Base-by-base conservation (phyloP, 257 asterid species). In the Scutellaria baicalensis region DNA sequence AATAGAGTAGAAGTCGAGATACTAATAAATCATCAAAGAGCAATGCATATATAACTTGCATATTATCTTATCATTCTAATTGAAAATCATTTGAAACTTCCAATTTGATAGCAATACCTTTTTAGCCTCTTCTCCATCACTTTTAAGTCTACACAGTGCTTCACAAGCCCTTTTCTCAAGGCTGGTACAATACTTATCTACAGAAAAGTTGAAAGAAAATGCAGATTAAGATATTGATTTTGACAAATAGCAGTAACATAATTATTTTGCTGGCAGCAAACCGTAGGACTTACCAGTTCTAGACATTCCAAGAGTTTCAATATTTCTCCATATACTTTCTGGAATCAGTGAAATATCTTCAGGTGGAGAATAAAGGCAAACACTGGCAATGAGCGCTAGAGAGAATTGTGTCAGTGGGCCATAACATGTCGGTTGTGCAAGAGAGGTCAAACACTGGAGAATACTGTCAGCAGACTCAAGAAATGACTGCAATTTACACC, bases 271-370 rank as follows among this genome's bases (percentile, higher is more conserved):
- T 44, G 73, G 76, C 31, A 51, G 42, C 23, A 43, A 68, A 59
- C 64, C 66, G 74, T 56, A 66, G 55, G 35, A 66, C 58, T 63
- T 91, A 91, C 97, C 96, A 54, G 80, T 82, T 76, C 68, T 75
- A 47, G 85, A 84, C 78, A 65, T 71, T 69, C 93, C 96, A 80
- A 89, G 80, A 54, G 84, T 79, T 81, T 93, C 97, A 66, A 93
- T 85, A 69, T 83, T 84, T 70, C 84, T 80, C 99, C 99, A 93
- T 64, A 93, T 78, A 77, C 82, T 79, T 78, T 87, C 95, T 52
- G 97, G 96, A 75, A 93, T 82, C 76, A 93, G 80, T 55, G 90
- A 81, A 69, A 89, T 78, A 84, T 93, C 95, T 75, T 91, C 99
- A 63, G 82, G 66, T 57, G 97, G 88, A 75, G 91, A 82, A 85